phyloP scores from a whole-genome alignment of 2,329 filamentous ascomycete species.

The Aspergillus amoenus region DNA sequence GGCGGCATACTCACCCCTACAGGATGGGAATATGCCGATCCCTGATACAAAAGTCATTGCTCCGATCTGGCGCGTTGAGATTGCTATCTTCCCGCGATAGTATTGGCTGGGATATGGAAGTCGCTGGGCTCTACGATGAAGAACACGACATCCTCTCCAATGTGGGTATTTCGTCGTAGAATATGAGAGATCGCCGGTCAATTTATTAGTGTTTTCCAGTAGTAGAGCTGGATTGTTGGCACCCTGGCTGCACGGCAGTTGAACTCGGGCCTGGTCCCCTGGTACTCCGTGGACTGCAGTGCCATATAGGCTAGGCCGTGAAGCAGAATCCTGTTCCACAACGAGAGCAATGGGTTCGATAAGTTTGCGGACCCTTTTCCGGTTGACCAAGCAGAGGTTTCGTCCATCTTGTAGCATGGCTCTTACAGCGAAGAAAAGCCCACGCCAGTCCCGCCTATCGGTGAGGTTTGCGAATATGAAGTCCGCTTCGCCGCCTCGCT shows the following conservation, averaged over 20 bases:
- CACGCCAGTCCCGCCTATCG: slow-evolving; percentile 10
- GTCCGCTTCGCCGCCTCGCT: slow-evolving; percentile 9
- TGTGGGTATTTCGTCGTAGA: neutral
- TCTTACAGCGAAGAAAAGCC: slow-evolving; percentile 9
- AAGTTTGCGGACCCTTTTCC: slow-evolving; percentile 10
- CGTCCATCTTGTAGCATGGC: neutral
- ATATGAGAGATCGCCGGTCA: neutral
- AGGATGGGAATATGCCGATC: neutral
- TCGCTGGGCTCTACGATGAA: slow-evolving; percentile 3
- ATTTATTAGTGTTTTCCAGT: neutral
- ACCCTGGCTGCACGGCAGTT: neutral
- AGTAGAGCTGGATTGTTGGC: neutral
- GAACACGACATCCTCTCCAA: slow-evolving; percentile 3
- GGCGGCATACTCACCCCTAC: neutral
- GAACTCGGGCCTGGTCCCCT: neutral
- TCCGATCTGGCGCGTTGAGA: slow-evolving; percentile 11
- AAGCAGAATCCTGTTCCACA: slow-evolving; percentile 5
- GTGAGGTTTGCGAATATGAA: slow-evolving; percentile 14
- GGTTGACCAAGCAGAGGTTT: slow-evolving; percentile 4
- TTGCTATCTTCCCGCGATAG: neutral
- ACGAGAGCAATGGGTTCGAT: slow-evolving; percentile 15
- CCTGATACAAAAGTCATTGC: slow-evolving; percentile 7
- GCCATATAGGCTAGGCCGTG: neutral
- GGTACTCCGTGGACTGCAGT: neutral
- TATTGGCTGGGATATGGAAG: neutral